Conservation (phyloP, 129 eudicot genomes). For the Chrysanthemum seticuspe region DNA sequence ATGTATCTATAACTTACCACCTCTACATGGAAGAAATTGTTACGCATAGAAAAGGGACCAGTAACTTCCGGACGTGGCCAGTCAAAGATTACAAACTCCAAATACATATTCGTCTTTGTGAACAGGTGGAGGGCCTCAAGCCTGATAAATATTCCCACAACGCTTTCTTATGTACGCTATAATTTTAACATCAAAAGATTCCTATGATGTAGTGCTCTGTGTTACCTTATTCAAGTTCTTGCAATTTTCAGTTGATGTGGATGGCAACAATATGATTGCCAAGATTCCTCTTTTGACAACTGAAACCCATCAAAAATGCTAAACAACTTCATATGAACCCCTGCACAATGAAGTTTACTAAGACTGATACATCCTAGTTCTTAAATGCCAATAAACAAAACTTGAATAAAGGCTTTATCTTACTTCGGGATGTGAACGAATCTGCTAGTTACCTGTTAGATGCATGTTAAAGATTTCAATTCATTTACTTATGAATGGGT, state of each 20-base stretch:
- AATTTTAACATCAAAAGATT: conserved; percentile 12
- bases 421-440: no score
- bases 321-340: not conserved
- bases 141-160: conserved; percentile 15
- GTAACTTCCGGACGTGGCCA: not conserved
- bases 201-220: conserved; percentile 9
- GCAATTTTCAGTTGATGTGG: conserved; percentile 15
- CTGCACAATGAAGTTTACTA: conserved; percentile 14
- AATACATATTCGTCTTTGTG: not conserved
- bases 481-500: not conserved
- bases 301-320: conserved; percentile 20
- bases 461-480: no score
- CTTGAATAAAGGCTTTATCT: no score
- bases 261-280: conserved; percentile 15
- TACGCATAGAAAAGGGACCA: not conserved
- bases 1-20: no score
- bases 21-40: no score
- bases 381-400: no score
- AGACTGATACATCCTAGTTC: not conserved
- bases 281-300: conserved; percentile 11
- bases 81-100: not conserved
- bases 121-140: conserved; percentile 1
- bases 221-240: conserved; percentile 3
- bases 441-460: no score
- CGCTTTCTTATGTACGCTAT: conserved; percentile 8